Conservation (phyloP, 805 yeast species). For the Yarrowia hollandica region DNA sequence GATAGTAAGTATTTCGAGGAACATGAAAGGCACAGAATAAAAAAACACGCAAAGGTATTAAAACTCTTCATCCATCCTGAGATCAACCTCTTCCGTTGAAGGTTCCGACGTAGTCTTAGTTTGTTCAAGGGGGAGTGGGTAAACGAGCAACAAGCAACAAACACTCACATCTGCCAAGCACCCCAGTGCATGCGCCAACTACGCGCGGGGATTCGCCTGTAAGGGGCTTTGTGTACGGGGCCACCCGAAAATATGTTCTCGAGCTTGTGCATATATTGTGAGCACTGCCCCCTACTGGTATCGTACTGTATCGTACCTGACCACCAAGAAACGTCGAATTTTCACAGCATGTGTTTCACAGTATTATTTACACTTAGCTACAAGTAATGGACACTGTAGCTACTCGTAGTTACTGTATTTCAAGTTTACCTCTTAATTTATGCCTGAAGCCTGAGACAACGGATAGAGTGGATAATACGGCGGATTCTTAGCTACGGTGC, state of each 20-base stretch:
- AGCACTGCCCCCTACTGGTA: background rate
- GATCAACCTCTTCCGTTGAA: background rate
- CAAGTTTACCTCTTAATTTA: background rate
- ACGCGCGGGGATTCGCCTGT: too few relatives aligned
- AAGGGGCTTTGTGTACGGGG: too few relatives aligned
- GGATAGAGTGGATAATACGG: background rate
- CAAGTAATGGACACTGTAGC: too few relatives aligned
- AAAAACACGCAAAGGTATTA: too few relatives aligned
- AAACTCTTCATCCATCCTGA: too few relatives aligned
- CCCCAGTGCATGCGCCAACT: background rate
- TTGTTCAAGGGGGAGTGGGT: background rate
- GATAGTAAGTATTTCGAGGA: too few relatives aligned
- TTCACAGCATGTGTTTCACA: background rate
- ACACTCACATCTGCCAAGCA: background rate
- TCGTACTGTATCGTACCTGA: too few relatives aligned
- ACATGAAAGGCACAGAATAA: too few relatives aligned
- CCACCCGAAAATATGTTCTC: too few relatives aligned
- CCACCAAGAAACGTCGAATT: too few relatives aligned
- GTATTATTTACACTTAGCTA: background rate
- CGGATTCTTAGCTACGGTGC: too few relatives aligned
- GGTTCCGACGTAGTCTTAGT: conserved; percentile 16
- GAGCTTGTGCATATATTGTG: background rate
- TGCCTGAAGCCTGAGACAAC: background rate
- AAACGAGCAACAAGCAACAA: conserved; percentile 16
- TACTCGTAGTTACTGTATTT: too few relatives aligned